Percentiles rank a stretch among this genome's conserved stretches.
Conservation (phyloP, 768 basidiomycete genomes). For the Termitomyces sp. region DNA sequence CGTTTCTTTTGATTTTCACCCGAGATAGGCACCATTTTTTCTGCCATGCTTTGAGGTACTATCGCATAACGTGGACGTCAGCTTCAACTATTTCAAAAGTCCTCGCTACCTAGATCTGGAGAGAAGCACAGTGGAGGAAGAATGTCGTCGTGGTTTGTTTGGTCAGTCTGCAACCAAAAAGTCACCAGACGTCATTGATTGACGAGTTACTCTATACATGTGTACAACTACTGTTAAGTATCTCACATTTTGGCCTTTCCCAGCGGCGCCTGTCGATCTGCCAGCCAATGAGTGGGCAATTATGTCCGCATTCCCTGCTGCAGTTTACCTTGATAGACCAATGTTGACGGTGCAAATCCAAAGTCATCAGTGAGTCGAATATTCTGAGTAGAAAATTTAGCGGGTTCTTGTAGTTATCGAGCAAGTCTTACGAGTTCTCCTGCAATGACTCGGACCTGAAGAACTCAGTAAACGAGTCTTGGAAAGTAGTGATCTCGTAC, state of each 20-base stretch:
- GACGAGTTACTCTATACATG: not conserved
- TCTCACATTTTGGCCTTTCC: conserved; percentile 59
- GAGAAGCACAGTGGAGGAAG: not conserved
- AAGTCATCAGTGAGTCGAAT: conserved; percentile 70
- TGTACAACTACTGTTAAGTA: not conserved
- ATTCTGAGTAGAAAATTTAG: conserved; percentile 32
- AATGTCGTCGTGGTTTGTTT: conserved; percentile 8
- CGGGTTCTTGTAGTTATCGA: conserved; percentile 3
- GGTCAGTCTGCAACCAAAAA: not conserved
- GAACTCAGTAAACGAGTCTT: not conserved
- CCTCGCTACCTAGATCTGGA: not conserved
- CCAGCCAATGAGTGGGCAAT: not conserved
- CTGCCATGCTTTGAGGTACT: conserved; percentile 26
- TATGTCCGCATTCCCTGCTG: conserved; percentile 5
- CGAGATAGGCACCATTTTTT: conserved; percentile 56
- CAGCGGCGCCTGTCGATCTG: conserved; percentile 50
- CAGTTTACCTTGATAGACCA: conserved; percentile 61
- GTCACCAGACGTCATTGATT: conserved; percentile 5
- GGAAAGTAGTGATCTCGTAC: conserved; percentile 25
- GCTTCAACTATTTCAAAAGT: not conserved
- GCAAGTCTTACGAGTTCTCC: conserved; percentile 63
- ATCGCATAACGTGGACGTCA: conserved; percentile 9
- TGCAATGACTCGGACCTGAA: conserved; percentile 74
- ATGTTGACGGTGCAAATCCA: conserved; percentile 82
- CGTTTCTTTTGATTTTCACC: conserved; percentile 79